These are phyloP conservation scores for Backusella liffmaniae DNA, from an alignment of 192 early-diverging fungal species.

Conservation along the genomic window DNA sequence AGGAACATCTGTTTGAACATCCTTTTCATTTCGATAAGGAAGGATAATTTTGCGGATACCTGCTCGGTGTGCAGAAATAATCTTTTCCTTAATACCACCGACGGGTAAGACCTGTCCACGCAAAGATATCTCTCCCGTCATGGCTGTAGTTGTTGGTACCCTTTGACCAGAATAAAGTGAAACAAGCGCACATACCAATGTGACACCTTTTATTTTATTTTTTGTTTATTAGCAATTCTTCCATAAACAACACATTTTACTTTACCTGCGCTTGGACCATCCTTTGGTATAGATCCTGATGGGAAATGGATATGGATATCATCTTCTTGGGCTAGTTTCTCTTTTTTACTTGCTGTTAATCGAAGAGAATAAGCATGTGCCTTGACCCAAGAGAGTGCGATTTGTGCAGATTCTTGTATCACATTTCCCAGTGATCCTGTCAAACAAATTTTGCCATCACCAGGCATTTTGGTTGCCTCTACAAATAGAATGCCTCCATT, in stretches of 20 bases:
- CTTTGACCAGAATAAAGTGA: conserved; percentile 64
- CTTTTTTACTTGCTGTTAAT: conserved; percentile 39
- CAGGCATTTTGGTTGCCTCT: conserved; percentile 76
- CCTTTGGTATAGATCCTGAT: conserved; percentile 76
- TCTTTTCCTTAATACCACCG: conserved; percentile 87
- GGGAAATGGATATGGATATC: conserved; percentile 93
- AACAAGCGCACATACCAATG: conserved; percentile 77
- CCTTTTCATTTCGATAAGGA: conserved; percentile 69
- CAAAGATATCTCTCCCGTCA: conserved; percentile 89
- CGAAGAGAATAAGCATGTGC: conserved; percentile 61
- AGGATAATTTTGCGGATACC: conserved; percentile 74
- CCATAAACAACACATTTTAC: neutral
- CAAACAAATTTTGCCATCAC: conserved; percentile 63
- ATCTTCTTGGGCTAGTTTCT: conserved; percentile 51
- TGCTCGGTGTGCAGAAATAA: conserved; percentile 77
- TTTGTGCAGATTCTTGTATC: conserved; percentile 80
- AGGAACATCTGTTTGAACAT: conserved; percentile 72
- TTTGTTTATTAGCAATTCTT: neutral
- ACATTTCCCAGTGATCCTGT: conserved; percentile 82
- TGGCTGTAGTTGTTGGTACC: conserved; percentile 60
- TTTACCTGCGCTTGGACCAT: conserved; percentile 70
- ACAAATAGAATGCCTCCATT: conserved; percentile 76
- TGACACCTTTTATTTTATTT: conserved; percentile 41
- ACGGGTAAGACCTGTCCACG: conserved; percentile 80
- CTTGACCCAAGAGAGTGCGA: conserved; percentile 80